Conservation (phyloP, 352 stramenopile species). For the Poterioochromonas sp. region DNA sequence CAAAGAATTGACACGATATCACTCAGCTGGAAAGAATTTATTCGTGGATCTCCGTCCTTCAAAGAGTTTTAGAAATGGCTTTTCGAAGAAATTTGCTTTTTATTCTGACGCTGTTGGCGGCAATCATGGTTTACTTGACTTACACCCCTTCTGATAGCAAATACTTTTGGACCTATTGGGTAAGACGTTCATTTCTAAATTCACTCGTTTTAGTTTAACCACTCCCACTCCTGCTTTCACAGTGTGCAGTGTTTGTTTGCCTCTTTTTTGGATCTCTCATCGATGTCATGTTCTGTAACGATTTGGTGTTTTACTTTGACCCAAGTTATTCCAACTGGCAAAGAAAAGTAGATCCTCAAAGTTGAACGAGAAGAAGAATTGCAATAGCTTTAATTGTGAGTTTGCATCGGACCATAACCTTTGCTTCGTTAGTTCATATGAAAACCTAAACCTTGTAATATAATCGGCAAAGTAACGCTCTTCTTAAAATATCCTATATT, state of each 20-base stretch:
- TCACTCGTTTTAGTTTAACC: neutral
- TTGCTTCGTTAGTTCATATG: too few species aligned
- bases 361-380: neutral
- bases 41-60: too few species aligned
- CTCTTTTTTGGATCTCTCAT: slow-evolving; percentile 17
- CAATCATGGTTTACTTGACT: neutral
- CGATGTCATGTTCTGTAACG: neutral
- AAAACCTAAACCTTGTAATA: too few species aligned
- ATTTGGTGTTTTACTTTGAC: slow-evolving; percentile 1
- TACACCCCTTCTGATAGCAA: neutral
- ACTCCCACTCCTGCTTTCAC: neutral
- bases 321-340: neutral
- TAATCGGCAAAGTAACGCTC: too few species aligned
- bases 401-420: too few species aligned
- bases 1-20: too few species aligned
- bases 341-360: slow-evolving; percentile 13
- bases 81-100: neutral
- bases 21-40: too few species aligned
- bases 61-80: too few species aligned
- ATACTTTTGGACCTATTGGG: slow-evolving; percentile 24
- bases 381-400: too few species aligned
- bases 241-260: neutral
- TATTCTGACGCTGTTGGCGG: neutral
- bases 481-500: too few species aligned
- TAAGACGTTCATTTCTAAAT: neutral